Evolutionary conservation across 768 basidiomycete species (phyloP), one percentile per base, ranked within the genome.

Genomic region (Sutorius australiensis): DNA sequence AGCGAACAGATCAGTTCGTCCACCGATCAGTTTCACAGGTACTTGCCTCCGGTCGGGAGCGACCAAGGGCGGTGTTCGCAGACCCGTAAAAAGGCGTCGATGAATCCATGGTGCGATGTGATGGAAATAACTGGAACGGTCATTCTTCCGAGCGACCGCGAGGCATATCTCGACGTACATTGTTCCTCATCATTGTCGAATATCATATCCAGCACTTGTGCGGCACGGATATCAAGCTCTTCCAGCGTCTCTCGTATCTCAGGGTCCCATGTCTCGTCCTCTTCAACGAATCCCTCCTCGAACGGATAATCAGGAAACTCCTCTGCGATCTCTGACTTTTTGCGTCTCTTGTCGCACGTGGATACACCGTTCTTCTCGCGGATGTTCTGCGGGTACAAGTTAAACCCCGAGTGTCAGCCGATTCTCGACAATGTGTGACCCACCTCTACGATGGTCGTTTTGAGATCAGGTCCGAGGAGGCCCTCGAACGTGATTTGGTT

Each of bases 311-410:
- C 64, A 0, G 83, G 81, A 61, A 69, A 88, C 6, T 73, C 58
- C 0, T 53, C 51, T 0, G 65, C 59, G 54, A 90, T 83, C 49
- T 79, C 74, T 0, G 78, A 73, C 31, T 69, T 72, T 2, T 75
- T 72, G 17, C 74, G 72, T 13, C 88, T 79, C 56, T 79, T 77
- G 66, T 91, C 88, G 60, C 86, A 89, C 0, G 87, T 88, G 53
- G 89, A 86, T 1, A 80, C 76, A 0, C 87, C 81, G 53, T 80
- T 79, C 54, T 76, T 76, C 65, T 91, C 89, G 30, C 87, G 80
- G 44, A 81, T 78, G 54, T 84, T 77, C 89, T 90, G 21, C 0
- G 10, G 6, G 31, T 1, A 42, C 14, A 33, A 7, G 37, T 2
- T 46, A 28, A 61, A 47, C 21, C 3, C 37, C 21, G 32, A 50